These are phyloP conservation scores for Cadophora gregata DNA, from an alignment of 2,329 filamentous ascomycete species.

Conservation along the genomic window DNA sequence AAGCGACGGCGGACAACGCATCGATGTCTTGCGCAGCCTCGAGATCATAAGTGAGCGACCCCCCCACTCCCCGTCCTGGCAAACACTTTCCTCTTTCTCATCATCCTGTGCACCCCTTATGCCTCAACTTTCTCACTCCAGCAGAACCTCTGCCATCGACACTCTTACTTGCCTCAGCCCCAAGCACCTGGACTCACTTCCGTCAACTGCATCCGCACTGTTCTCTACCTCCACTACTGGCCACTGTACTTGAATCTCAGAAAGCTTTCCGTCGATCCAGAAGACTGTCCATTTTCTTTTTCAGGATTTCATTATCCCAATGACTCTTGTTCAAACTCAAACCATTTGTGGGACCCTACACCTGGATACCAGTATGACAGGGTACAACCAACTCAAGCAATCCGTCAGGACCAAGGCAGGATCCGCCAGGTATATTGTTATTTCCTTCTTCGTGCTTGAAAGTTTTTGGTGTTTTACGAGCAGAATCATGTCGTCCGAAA, in stretches of 20 bases:
- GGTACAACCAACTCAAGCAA: conserved; percentile 39
- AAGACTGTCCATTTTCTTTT: conserved; percentile 26
- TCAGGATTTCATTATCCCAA: conserved; percentile 35
- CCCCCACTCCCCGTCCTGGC: conserved; percentile 28
- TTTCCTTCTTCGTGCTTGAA: conserved; percentile 33
- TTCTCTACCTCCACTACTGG: conserved; percentile 31
- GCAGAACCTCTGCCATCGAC: conserved; percentile 29
- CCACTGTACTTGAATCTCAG: conserved; percentile 28
- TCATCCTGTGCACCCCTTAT: conserved; percentile 27
- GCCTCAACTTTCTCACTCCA: conserved; percentile 28
- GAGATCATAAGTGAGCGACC: conserved; percentile 39
- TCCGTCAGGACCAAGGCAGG: conserved; percentile 40
- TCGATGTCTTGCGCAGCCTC: conserved; percentile 39
- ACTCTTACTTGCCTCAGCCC: conserved; percentile 33
- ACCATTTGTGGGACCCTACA: conserved; percentile 37
- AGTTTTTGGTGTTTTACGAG: conserved; percentile 32
- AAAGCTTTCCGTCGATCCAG: conserved; percentile 27
- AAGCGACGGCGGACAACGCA: conserved; percentile 40
- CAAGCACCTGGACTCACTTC: conserved; percentile 21
- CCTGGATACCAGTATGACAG: conserved; percentile 42
- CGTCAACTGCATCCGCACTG: conserved; percentile 21
- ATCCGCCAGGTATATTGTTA: conserved; percentile 44
- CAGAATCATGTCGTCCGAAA: conserved; percentile 40
- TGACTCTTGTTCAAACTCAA: conserved; percentile 44
- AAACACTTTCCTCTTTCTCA: conserved; percentile 30